Evolutionary conservation across 2,329 filamentous ascomycete species (phyloP).

Genomic region (Lachnellula subtilissima): DNA sequence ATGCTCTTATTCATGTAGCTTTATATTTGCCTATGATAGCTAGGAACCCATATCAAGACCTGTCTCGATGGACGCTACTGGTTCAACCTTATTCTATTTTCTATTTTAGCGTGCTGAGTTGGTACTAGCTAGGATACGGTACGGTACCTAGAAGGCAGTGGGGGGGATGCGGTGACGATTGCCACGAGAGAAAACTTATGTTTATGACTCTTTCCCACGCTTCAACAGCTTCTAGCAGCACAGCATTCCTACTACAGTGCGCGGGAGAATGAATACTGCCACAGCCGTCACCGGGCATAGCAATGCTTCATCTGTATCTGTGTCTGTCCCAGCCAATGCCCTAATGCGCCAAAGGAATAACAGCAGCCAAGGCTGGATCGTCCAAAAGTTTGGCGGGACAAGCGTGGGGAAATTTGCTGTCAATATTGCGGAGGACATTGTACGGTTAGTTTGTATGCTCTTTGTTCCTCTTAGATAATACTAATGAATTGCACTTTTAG

Average conservation of each 20-base stretch:
- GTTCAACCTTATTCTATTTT: too few relatives aligned
- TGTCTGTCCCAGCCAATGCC: background rate
- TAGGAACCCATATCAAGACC: too few relatives aligned
- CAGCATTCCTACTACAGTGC: background rate
- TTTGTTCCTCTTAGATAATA: background rate
- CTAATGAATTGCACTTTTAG: conserved; percentile 35
- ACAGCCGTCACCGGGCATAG: conserved; percentile 13
- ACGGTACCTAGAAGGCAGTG: too few relatives aligned
- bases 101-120: too few relatives aligned
- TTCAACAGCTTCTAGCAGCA: conserved; percentile 2
- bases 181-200: background rate
- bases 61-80: too few relatives aligned
- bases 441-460: conserved; percentile 43
- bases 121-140: too few relatives aligned
- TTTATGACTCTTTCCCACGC: conserved; percentile 12
- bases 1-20: too few relatives aligned
- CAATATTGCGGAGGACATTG: conserved; percentile 68
- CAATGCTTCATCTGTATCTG: conserved; percentile 3
- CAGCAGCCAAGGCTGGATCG: conserved; percentile 58
- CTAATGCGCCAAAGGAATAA: conserved; percentile 28
- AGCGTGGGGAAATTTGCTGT: conserved; percentile 90
- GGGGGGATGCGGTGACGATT: too few relatives aligned
- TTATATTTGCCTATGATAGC: too few relatives aligned
- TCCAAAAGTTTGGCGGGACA: conserved; percentile 94
- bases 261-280: conserved; percentile 20